These are phyloP conservation scores for Leccinum angustisporum DNA, from an alignment of 1,284 basidiomycete genomes.

Conservation along the genomic window DNA sequence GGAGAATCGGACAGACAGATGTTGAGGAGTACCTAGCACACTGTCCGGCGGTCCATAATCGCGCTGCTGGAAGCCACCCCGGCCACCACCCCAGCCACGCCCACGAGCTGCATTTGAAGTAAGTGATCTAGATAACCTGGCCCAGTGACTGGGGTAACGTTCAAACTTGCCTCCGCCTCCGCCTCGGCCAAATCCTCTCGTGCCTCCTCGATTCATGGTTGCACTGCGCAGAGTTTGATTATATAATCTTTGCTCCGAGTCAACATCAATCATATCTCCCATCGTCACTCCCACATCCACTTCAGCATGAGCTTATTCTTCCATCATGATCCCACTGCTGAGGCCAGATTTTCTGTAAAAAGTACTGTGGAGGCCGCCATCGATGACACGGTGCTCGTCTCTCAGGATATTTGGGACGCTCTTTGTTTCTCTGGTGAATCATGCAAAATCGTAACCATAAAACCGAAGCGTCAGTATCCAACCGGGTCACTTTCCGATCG, in stretches of 20 bases:
- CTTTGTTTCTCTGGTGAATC: conserved; percentile 25
- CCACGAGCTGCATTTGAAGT: conserved; percentile 42
- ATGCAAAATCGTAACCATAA: conserved; percentile 21
- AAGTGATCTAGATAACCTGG: conserved; percentile 3
- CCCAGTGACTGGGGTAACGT: background rate
- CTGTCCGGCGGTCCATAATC: conserved; percentile 83
- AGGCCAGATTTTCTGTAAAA: conserved; percentile 28
- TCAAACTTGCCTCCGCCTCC: conserved; percentile 41
- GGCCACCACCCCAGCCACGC: conserved; percentile 39
- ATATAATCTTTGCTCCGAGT: conserved; percentile 11
- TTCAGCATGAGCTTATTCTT: conserved; percentile 36
- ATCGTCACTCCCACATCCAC: background rate
- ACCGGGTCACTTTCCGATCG: conserved; percentile 5
- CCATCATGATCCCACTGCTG: conserved; percentile 17
- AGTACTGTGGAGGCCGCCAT: background rate
- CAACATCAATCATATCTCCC: background rate
- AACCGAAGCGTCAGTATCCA: conserved; percentile 23
- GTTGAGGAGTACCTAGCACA: conserved; percentile 62
- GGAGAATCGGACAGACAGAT: conserved; percentile 1
- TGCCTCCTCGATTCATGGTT: conserved; percentile 50
- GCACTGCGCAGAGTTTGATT: conserved; percentile 8
- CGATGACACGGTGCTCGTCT: conserved; percentile 30
- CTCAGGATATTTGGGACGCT: conserved; percentile 34
- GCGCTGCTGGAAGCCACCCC: conserved; percentile 69
- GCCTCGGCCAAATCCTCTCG: conserved; percentile 46